Evolutionary conservation across 1,284 basidiomycete genomes (phyloP).

Genomic region (Rhodotorula sp.): DNA sequence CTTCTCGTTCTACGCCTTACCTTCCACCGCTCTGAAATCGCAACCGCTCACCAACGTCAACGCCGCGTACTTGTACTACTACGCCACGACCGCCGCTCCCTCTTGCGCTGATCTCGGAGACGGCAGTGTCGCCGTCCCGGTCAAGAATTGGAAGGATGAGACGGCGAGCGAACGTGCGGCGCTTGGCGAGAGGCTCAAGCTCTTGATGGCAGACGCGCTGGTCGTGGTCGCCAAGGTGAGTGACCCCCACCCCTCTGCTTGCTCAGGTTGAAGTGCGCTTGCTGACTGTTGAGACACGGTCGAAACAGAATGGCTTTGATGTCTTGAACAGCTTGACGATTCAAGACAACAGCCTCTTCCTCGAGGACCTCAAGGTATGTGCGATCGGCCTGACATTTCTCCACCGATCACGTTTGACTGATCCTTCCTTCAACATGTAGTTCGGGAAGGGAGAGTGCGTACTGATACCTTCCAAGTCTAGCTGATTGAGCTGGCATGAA

Average conservation of each 20-base stretch:
- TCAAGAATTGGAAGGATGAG: constrained; percentile 49
- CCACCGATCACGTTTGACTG: too few relatives aligned
- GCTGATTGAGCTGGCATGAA: too few relatives aligned
- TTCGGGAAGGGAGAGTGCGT: constrained; percentile 31
- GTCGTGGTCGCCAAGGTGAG: constrained; percentile 42
- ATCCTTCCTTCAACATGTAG: not conserved
- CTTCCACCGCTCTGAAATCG: constrained; percentile 77
- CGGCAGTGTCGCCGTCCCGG: constrained; percentile 28
- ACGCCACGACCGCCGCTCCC: constrained; percentile 57
- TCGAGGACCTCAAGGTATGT: constrained; percentile 61
- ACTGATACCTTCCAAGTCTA: too few relatives aligned
- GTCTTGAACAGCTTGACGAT: constrained; percentile 93
- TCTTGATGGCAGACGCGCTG: constrained; percentile 57
- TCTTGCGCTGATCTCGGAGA: constrained; percentile 38
- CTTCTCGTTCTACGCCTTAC: constrained; percentile 94
- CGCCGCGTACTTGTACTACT: constrained; percentile 92
- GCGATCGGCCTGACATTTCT: fast-evolving
- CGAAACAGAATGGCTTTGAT: constrained; percentile 73
- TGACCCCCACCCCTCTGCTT: not conserved
- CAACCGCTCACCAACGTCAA: constrained; percentile 63
- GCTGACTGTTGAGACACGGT: not conserved
- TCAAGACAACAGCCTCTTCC: constrained; percentile 85
- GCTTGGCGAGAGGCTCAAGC: constrained; percentile 68
- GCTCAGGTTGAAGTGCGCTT: too few relatives aligned
- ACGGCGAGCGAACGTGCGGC: constrained; percentile 60